Conservation (phyloP, 441 rosid genomes). For the Brassica balearica region DNA sequence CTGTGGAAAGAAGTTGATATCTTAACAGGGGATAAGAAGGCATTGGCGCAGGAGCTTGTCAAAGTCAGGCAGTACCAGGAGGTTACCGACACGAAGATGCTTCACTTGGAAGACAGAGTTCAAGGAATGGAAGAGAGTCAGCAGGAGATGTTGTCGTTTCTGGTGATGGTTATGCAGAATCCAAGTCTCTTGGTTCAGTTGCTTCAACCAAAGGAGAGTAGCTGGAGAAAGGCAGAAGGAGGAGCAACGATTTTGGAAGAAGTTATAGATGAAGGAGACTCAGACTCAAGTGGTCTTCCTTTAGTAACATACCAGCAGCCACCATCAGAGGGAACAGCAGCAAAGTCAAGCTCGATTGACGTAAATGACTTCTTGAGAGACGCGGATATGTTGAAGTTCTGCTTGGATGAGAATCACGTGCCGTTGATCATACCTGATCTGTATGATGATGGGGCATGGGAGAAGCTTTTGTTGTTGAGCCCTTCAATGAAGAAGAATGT, state of each 20-base stretch:
- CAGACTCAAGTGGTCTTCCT: too few relatives aligned
- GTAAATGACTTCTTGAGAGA: too few relatives aligned
- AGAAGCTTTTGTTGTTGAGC: constrained; percentile 52
- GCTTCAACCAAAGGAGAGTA: constrained; percentile 74
- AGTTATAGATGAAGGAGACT: too few relatives aligned
- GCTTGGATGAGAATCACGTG: too few relatives aligned
- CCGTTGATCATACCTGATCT: too few relatives aligned
- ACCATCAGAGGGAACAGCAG: too few relatives aligned
- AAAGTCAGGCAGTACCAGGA: constrained; percentile 79
- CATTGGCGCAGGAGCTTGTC: constrained; percentile 67
- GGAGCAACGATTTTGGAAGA: constrained; percentile 34
- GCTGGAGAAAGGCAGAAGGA: constrained; percentile 65
- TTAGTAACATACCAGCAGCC: too few relatives aligned
- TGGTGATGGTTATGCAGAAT: constrained; percentile 86
- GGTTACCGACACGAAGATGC: constrained; percentile 65
- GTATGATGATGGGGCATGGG: constrained; percentile 82
- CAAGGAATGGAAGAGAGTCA: constrained; percentile 94
- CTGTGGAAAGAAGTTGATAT: constrained; percentile 81
- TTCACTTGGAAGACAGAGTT: constrained; percentile 66
- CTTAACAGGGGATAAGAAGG: constrained; percentile 71
- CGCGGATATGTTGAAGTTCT: too few relatives aligned
- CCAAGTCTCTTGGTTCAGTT: constrained; percentile 81
- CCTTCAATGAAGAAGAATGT: constrained; percentile 38
- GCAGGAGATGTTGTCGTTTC: constrained; percentile 92
- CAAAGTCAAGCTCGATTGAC: too few relatives aligned